Percentiles rank a stretch among this genome's conserved stretches.
phyloP scores from a whole-genome alignment of 352 stramenopile genomes.

The Phytophthora pistaciae region DNA sequence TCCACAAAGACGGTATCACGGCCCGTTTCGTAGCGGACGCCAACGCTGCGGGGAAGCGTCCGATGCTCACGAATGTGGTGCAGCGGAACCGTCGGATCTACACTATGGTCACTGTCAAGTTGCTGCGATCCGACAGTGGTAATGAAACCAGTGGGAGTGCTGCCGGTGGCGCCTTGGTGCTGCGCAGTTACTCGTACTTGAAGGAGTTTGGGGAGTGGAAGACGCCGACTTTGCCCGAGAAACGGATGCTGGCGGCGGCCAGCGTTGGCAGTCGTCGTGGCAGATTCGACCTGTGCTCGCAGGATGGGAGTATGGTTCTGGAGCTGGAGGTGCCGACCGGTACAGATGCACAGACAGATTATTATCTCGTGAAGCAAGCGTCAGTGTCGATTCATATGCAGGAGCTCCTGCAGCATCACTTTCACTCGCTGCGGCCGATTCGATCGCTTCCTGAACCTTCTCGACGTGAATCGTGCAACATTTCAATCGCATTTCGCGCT shows the following conservation, averaged over 20 bases:
- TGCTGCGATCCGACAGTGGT: constrained; percentile 19
- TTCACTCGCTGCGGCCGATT: constrained; percentile 43
- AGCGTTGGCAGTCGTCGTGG: constrained; percentile 33
- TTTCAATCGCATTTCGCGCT: constrained; percentile 44
- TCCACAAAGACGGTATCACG: constrained; percentile 40
- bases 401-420: constrained; percentile 58
- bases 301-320: constrained; percentile 58
- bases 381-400: constrained; percentile 50
- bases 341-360: constrained; percentile 64
- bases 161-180: constrained; percentile 2
- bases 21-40: constrained; percentile 33
- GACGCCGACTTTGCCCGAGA: constrained; percentile 41
- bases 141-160: not conserved
- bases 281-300: constrained; percentile 59
- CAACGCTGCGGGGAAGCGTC: constrained; percentile 31
- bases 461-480: constrained; percentile 27
- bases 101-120: constrained; percentile 58
- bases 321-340: constrained; percentile 61
- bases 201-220: constrained; percentile 73
- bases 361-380: constrained; percentile 67
- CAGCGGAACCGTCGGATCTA: constrained; percentile 64
- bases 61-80: constrained; percentile 73
- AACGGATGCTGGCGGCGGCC: constrained; percentile 37
- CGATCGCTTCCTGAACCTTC: constrained; percentile 18
- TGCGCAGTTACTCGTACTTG: constrained; percentile 60